Conservation (phyloP, 176 grass and related monocot species). For the Saccharum officinarum region DNA sequence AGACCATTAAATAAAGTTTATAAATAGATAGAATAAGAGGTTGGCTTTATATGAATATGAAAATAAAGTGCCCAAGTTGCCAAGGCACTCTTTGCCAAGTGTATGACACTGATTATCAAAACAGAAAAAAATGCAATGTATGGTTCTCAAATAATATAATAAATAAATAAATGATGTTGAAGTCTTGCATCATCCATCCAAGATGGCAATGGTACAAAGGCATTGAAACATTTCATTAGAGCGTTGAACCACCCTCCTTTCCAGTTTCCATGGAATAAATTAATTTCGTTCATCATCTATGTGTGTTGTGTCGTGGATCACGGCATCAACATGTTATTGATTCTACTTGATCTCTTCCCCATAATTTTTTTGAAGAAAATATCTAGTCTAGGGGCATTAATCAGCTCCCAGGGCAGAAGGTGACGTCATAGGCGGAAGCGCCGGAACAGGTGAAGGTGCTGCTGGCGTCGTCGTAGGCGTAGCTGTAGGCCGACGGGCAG, state of each 20-base stretch:
- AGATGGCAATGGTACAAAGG: not conserved
- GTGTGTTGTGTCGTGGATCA: not conserved
- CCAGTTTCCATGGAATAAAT: not conserved
- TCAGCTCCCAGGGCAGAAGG: slow-evolving; percentile 52
- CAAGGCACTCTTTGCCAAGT: not conserved
- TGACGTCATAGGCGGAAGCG: slow-evolving; percentile 53
- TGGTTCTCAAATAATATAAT: not conserved
- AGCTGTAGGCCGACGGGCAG: slow-evolving; percentile 70
- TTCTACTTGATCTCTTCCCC: not conserved
- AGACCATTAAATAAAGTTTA: not conserved
- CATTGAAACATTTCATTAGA: not conserved
- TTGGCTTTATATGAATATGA: not conserved
- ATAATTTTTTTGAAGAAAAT: not conserved
- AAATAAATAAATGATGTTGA: not conserved
- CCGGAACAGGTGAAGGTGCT: slow-evolving; percentile 67
- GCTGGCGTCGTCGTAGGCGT: slow-evolving; percentile 66
- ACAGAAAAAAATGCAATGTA: not conserved
- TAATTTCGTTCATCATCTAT: not conserved
- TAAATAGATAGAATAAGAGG: slow-evolving; percentile 1
- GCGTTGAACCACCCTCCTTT: not conserved
- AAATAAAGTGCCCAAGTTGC: slow-evolving; percentile 3
- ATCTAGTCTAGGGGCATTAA: not conserved
- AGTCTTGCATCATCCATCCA: not conserved
- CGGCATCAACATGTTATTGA: not conserved
- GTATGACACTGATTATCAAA: not conserved